Evolutionary conservation across 2,329 filamentous ascomycete species (phyloP).

Genomic region (Pseudogymnoascus sp.): DNA sequence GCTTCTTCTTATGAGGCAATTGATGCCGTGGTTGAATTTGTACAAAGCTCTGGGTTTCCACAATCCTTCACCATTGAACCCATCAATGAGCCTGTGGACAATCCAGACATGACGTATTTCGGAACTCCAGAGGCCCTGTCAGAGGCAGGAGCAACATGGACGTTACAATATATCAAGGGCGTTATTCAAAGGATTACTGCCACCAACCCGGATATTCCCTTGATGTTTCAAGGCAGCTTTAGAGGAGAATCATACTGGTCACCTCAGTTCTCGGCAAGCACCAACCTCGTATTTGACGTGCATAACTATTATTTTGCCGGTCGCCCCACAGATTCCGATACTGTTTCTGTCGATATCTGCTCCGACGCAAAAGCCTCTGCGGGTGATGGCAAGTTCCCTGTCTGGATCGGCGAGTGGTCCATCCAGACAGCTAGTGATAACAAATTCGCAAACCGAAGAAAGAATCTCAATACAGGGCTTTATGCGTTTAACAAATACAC

Average conservation of each 20-base stretch:
- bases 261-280: slow-evolving; percentile 19
- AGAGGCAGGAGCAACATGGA: slow-evolving; percentile 25
- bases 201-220: slow-evolving; percentile 26
- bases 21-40: slow-evolving; percentile 27
- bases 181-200: slow-evolving; percentile 22
- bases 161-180: slow-evolving; percentile 28
- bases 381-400: slow-evolving; percentile 24
- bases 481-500: slow-evolving; percentile 29
- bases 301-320: slow-evolving; percentile 29
- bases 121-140: slow-evolving; percentile 27
- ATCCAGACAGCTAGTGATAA: slow-evolving; percentile 29
- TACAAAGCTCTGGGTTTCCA: slow-evolving; percentile 23
- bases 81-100: slow-evolving; percentile 33
- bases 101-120: slow-evolving; percentile 25
- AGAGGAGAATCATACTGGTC: slow-evolving; percentile 24
- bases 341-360: slow-evolving; percentile 15
- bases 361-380: neutral
- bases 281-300: slow-evolving; percentile 27
- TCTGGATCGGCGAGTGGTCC: slow-evolving; percentile 30
- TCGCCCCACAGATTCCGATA: slow-evolving; percentile 20
- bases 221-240: slow-evolving; percentile 30
- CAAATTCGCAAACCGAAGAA: slow-evolving; percentile 23
- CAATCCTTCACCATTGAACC: slow-evolving; percentile 30
- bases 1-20: slow-evolving; percentile 28
- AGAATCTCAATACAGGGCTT: slow-evolving; percentile 26